Base-by-base conservation (phyloP, 1,284 basidiomycete genomes). In the Moesziomyces aphidis region DNA sequence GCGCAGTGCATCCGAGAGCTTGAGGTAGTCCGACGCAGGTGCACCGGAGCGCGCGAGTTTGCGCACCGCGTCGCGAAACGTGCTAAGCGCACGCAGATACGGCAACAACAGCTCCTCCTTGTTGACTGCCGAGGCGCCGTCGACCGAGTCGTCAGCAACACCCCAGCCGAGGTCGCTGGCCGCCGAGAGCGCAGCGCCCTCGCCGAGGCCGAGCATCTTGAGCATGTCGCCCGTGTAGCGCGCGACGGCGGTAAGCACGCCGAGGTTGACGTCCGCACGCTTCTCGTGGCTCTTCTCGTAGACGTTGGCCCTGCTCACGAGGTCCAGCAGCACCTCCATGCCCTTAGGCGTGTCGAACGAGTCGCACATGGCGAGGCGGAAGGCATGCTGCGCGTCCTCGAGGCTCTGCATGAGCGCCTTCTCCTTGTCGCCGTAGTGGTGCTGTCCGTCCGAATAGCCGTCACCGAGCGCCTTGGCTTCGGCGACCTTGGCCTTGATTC, bases 341-440 rank as follows among this genome's bases (percentile, higher is more conserved):
- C 94, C 96, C 17, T 87, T 88, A 1, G 95, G 93, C 0, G 96
- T 99, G 86, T 99, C 96, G 88, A 99, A 97, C 1, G 95, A 97
- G 85, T 99, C 96, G 86, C 93, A 97, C 60, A 99, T 90, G 0
- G 95, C 93, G n/a, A 87, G 88, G 56, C 94, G 91, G 89, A 99
- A 97, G 3, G 89, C 88, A 46, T 88, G 80, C 85, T 96, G 95
- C 42, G 91, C 90, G 53, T 90, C 87, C 75, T 92, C 88, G 46
- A 97, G 88, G 74, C 92, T 94, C 42, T 73, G 57, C 52, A 61
- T 61, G 47, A 76, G 57, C 45, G 55, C 57, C 43, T 61, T 80
- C 68, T 84, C 84, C 1, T 66, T 50, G 7, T 71, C 51, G 10
- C 83, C 79, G 22, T 85, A 84, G 55, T 87, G 83, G 89, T 87